phyloP scores from a whole-genome alignment of 345 rosid genomes.

The Clausena lansium region DNA sequence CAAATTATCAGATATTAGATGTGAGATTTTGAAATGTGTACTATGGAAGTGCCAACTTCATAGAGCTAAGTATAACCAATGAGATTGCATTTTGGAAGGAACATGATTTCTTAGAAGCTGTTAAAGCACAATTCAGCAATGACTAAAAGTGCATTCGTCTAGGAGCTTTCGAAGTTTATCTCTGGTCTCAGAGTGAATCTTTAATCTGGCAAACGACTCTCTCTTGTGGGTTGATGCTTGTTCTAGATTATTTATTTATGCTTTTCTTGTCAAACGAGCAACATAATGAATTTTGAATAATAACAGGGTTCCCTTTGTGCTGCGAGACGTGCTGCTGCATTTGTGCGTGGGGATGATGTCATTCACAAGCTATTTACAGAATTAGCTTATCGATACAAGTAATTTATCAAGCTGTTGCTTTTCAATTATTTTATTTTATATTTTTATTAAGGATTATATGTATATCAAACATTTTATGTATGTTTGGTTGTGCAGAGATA shows the following conservation, averaged over 20 bases:
- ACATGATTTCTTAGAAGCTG: background rate
- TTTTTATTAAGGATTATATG: background rate
- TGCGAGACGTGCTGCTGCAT: conserved; percentile 82
- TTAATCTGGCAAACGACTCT: background rate
- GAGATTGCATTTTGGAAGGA: background rate
- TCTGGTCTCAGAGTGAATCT: background rate
- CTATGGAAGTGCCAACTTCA: background rate
- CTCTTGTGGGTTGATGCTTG: background rate
- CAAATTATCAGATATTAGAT: background rate
- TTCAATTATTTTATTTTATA: background rate
- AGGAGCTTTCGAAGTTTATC: background rate
- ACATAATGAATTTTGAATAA: background rate
- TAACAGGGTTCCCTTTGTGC: conserved; percentile 77
- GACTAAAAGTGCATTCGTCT: background rate
- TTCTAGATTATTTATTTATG: background rate
- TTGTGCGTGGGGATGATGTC: conserved; percentile 91
- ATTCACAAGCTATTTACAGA: conserved; percentile 90
- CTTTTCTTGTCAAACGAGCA: background rate
- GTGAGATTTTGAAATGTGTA: background rate
- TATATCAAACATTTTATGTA: conserved; percentile 10
- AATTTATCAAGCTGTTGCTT: conserved; percentile 5
- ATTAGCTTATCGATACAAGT: conserved; percentile 88
- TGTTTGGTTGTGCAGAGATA: conserved; percentile 51
- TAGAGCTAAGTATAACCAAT: background rate
- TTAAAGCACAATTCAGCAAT: background rate